Percentiles rank a stretch among this genome's conserved stretches.
These are phyloP conservation scores for Cordyceps javanica DNA, from an alignment of 2,329 filamentous ascomycete species.

Conservation along the genomic window DNA sequence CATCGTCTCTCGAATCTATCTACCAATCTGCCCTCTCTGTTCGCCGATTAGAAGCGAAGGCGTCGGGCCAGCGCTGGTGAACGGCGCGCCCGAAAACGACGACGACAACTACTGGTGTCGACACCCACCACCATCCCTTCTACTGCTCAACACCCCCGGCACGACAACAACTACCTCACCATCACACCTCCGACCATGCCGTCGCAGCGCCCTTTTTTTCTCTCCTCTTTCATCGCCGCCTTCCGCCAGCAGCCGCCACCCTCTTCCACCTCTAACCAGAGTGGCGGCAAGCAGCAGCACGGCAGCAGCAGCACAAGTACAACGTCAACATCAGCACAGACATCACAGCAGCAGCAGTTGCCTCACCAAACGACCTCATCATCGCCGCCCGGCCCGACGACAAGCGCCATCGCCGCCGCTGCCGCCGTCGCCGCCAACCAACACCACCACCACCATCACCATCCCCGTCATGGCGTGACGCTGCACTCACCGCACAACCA, in stretches of 20 bases:
- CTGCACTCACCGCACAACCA: slow-evolving; percentile 23
- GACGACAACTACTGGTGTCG: not conserved
- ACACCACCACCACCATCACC: not conserved
- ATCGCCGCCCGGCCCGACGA: not conserved
- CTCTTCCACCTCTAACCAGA: slow-evolving; percentile 28
- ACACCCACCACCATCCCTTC: not conserved
- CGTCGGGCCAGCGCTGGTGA: too few species aligned
- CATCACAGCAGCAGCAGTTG: slow-evolving; percentile 15
- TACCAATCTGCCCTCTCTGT: too few species aligned
- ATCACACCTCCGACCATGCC: slow-evolving; percentile 32
- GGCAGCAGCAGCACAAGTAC: too few species aligned
- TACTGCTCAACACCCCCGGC: not conserved
- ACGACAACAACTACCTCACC: not conserved
- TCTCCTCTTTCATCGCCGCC: slow-evolving; percentile 50
- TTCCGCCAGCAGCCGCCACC: slow-evolving; percentile 42
- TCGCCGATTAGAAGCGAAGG: too few species aligned
- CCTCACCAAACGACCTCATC: slow-evolving; percentile 14
- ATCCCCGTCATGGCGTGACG: slow-evolving; percentile 20
- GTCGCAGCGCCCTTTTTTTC: slow-evolving; percentile 50
- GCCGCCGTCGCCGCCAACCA: slow-evolving; percentile 10
- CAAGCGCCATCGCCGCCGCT: slow-evolving; percentile 1
- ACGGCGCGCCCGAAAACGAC: not conserved
- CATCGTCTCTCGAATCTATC: too few species aligned
- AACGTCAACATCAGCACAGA: not conserved
- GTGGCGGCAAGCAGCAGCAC: slow-evolving; percentile 23